Evolutionary conservation across 768 basidiomycete species (phyloP).

Genomic region (Termitomyces sp.): DNA sequence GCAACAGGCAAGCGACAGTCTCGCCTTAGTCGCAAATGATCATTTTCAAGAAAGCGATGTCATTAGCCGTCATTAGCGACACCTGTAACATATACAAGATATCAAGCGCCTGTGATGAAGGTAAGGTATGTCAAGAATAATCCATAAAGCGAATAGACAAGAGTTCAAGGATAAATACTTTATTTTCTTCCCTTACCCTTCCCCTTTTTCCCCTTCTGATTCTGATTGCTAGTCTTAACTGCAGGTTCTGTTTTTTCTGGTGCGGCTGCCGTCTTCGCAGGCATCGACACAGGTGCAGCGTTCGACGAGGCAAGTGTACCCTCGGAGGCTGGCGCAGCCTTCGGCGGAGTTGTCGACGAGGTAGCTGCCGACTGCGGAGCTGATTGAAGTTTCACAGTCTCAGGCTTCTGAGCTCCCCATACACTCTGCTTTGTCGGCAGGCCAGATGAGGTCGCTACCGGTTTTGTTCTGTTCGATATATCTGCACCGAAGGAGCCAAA

Average conservation of each 20-base stretch:
- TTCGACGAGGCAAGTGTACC: conserved; percentile 1
- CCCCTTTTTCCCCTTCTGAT: conserved; percentile 22
- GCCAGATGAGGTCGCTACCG: conserved; percentile 3
- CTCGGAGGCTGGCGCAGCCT: conserved; percentile 1
- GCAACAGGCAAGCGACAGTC: not conserved
- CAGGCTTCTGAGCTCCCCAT: conserved; percentile 12
- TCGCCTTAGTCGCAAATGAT: too few relatives aligned
- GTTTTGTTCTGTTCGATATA: conserved; percentile 2
- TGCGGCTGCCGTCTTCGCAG: conserved; percentile 7
- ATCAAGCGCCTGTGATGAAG: conserved; percentile 11
- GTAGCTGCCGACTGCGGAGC: conserved; percentile 15
- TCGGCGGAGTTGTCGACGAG: conserved; percentile 8
- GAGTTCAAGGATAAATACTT: not conserved
- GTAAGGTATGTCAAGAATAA: conserved; percentile 15
- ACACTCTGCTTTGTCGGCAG: conserved; percentile 5
- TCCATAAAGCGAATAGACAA: conserved; percentile 14
- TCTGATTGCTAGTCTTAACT: conserved; percentile 13
- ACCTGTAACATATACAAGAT: conserved; percentile 8
- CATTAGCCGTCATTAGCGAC: conserved; percentile 1
- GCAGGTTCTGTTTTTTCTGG: conserved; percentile 16
- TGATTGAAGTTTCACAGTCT: conserved; percentile 17
- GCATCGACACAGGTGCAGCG: not conserved
- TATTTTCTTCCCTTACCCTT: conserved; percentile 19
- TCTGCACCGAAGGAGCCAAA: conserved; percentile 8
- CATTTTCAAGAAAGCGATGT: conserved; percentile 5